Evolutionary conservation across 2,329 filamentous ascomycete genomes (phyloP), one percentile per base, ranked within the genome.

Genomic region (Colletotrichum sp.): DNA sequence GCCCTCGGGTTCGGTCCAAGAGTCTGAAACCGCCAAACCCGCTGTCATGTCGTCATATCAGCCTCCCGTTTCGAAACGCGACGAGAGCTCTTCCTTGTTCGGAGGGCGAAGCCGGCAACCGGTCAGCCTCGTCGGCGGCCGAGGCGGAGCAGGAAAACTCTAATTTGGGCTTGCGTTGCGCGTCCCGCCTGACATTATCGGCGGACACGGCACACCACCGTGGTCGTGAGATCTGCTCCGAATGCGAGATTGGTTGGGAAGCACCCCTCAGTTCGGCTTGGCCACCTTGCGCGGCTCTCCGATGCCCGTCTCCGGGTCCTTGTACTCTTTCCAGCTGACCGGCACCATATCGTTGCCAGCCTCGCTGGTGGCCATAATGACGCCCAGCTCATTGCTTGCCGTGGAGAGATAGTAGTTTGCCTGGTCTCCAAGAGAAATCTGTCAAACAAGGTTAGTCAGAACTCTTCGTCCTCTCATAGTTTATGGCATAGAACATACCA

Each of bases 341-440:
- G 97, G 96, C 81, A 94, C 94, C 96, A 99, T 98, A 80, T 94
- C 91, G 85, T 98, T 96, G 2, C 96, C 96, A 4, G 91, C 91
- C 83, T 98, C 95, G 82, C 95, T 98, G 80, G 92, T 93, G 12
- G 96, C 97, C 92, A 99, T 95, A 52, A 99, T 95, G 75, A 99
- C 96, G 4, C 97, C 97, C 55, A 98, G 89, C 83, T 98, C 95
- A 85, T 99, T 99, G 79, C 92, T 92, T 32, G 96, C 95, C 2
- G 97, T 99, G 30, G 93, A 95, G n/a, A 98, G 90, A 84, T 98
- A 99, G 84, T 99, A 99, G 81, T 95, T 98, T 67, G 94, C 93
- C 86, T 99, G 96, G 83, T 99, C 97, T 49, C 97, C 97, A 16
- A 99, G 86, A 9, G 95, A 97, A 75, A 98, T 97, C 93, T 94